Evolutionary conservation across 2,329 filamentous ascomycete genomes (phyloP), one percentile per base, ranked within the genome.

Genomic region (Curvularia sp.): DNA sequence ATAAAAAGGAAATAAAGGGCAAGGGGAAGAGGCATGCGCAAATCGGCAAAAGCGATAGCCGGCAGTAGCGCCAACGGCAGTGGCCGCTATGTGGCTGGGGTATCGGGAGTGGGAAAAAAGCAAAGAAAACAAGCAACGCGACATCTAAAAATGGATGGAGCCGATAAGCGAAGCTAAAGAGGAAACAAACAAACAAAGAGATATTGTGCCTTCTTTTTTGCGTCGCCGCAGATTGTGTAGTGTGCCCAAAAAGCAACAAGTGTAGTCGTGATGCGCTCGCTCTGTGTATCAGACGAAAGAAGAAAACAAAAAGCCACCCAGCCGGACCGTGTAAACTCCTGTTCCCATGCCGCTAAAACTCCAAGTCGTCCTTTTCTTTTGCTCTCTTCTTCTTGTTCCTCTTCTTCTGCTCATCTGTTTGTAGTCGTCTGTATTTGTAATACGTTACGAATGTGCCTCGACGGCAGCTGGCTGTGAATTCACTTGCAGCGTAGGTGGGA

Each of bases 401-500:
- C 45, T 43, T 25, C 19, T 46, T 46, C n/a, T 32, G 28, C 32
- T 15, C 32, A 10, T 38, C 30, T 13, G 48, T 12, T 41, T 36
- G 30, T 43, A 19, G 13, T 28, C 28, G 36, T 39, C 21, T 54
- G 13, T 38, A 13, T 19, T n/a, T 23, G 34, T 52, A 48, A 23
- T 25, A 27, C 25, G 32, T 47, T 61, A 67, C 49, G 59, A 65
- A 39, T 61, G 66, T 10, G 59, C 58, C 49, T 63, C 65, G n/a
- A 72, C 59, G 15, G 59, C 57, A 13, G 66, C 57, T 6, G 72
- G 70, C 36, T 70, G 67, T 3, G 68, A 68, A 45, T 70, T 71
- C 49, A 75, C 63, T 43, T 75, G 72, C 8, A 75, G 52, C 3
- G 73, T 69, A 15, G 74, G 73, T 5, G 74, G 65, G 18, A 69